These are phyloP conservation scores for Xylariaceae sp. DNA, from an alignment of 2,329 filamentous ascomycete species.

Conservation along the genomic window DNA sequence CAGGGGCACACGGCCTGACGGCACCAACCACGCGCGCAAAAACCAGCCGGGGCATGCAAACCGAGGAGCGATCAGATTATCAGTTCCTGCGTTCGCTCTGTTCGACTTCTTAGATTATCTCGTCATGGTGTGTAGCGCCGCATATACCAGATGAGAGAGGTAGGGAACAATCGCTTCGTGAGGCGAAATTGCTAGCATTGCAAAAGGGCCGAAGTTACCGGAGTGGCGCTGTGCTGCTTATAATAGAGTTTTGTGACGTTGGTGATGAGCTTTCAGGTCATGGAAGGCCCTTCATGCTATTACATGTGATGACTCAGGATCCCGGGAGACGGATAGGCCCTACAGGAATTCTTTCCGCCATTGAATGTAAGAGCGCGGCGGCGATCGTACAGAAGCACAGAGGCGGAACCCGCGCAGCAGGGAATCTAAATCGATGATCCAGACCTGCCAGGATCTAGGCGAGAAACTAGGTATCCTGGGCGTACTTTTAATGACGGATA, in stretches of 20 bases:
- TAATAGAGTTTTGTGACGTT: conserved; percentile 9
- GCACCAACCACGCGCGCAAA: conserved; percentile 8
- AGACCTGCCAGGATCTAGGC: conserved; percentile 5
- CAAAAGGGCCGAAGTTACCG: conserved; percentile 18
- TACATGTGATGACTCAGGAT: neutral
- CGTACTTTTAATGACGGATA: conserved; percentile 11
- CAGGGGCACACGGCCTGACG: conserved; percentile 9
- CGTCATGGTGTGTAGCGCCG: too few relatives aligned
- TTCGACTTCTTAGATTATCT: too few relatives aligned
- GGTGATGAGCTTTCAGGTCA: too few relatives aligned
- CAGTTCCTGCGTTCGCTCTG: too few relatives aligned
- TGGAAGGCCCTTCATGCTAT: too few relatives aligned
- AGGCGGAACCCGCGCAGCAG: conserved; percentile 7
- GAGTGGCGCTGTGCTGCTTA: too few relatives aligned
- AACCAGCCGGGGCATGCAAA: too few relatives aligned
- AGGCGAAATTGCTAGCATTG: conserved; percentile 12
- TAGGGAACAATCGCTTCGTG: conserved; percentile 9
- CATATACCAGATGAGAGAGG: too few relatives aligned
- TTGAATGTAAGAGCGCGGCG: conserved; percentile 4
- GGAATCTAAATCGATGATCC: conserved; percentile 2
- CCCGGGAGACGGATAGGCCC: conserved; percentile 1
- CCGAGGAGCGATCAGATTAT: too few relatives aligned
- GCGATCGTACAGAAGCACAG: conserved; percentile 14
- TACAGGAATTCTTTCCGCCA: neutral
- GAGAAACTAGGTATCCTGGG: neutral